phyloP scores from a whole-genome alignment of 1,284 basidiomycete species.

The Trichosporon faecale region DNA sequence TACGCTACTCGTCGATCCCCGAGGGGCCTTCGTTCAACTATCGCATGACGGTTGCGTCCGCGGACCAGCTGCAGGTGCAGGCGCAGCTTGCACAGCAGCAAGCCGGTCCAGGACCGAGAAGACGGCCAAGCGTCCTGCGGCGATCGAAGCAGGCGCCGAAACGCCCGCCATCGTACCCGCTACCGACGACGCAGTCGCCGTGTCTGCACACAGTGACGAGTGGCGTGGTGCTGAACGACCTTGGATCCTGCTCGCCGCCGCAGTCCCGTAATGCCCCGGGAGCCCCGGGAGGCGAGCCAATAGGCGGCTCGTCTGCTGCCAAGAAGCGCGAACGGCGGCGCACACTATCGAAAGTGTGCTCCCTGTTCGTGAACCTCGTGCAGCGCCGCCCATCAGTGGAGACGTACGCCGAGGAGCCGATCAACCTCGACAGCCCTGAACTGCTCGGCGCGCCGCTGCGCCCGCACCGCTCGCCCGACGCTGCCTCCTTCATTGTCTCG shows the following conservation, averaged over 20 bases:
- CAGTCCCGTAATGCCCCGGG: neutral
- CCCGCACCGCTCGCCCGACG: conserved; percentile 37
- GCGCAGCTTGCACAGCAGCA: neutral
- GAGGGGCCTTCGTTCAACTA: conserved; percentile 4
- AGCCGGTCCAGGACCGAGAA: neutral
- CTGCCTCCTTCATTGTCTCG: conserved; percentile 32
- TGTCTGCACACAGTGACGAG: conserved; percentile 4
- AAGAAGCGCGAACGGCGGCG: conserved; percentile 23
- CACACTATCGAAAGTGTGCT: conserved; percentile 33
- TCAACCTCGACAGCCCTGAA: neutral
- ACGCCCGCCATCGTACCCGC: neutral
- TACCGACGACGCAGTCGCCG: neutral
- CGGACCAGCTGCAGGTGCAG: neutral
- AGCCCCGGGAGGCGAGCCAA: neutral
- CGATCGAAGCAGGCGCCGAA: neutral
- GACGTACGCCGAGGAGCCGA: neutral
- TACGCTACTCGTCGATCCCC: neutral
- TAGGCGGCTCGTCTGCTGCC: neutral
- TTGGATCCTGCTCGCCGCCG: neutral
- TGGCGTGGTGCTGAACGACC: conserved; percentile 4
- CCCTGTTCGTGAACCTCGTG: conserved; percentile 25
- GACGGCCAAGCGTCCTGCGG: neutral
- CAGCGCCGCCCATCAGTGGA: conserved; percentile 10
- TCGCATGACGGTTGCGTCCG: conserved; percentile 5
- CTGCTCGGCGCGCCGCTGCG: conserved; percentile 22